Evolutionary conservation across 257 asterid genomes (phyloP), one percentile per base, ranked within the genome.

Genomic region (Misopates orontium): DNA sequence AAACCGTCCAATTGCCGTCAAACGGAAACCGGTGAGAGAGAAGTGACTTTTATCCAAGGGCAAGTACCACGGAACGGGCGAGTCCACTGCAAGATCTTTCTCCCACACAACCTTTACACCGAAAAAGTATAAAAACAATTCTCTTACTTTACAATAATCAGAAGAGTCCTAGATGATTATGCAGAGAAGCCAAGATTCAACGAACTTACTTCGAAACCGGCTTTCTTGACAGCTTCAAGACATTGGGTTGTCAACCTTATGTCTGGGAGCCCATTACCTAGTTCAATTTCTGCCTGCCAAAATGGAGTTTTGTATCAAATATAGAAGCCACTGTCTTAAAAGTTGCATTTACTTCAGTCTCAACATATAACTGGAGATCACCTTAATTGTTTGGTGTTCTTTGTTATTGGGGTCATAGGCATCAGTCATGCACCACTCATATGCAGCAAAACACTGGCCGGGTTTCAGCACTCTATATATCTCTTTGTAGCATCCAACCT

Each of bases 351-450:
- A 4, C 11, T 36, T 4, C 10, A 36, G 10, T 10, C 4, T 36
- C 24, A 44, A 19, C 22, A 8, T 15, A 17, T 61, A 64, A 20
- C 57, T 6, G 36, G 56, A 21, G 60, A 51, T 70, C 54, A 94
- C 99, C 95, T 94, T 94, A 77, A 94, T 94, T 78, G 75, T 82
- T 56, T 81, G 80, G 81, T 94, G 99, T 65, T 94, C 99, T 70
- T 71, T 63, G 52, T 82, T 88, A 32, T 73, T 85, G 19, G 96
- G 96, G 73, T 94, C 86, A 58, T 60, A 94, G 19, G 86, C 79
- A 65, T 82, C 96, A 21, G 96, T 94, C 99, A 94, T 90, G 82
- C 99, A 94, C 99, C 99, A 94, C 71, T 94, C 99, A 32, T 94
- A 94, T 18, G 97, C 99, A 65, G 99, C 97, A 68, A 94, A 94